Conservation (phyloP, 2,329 filamentous ascomycete genomes). For the Aschersonia sp. region DNA sequence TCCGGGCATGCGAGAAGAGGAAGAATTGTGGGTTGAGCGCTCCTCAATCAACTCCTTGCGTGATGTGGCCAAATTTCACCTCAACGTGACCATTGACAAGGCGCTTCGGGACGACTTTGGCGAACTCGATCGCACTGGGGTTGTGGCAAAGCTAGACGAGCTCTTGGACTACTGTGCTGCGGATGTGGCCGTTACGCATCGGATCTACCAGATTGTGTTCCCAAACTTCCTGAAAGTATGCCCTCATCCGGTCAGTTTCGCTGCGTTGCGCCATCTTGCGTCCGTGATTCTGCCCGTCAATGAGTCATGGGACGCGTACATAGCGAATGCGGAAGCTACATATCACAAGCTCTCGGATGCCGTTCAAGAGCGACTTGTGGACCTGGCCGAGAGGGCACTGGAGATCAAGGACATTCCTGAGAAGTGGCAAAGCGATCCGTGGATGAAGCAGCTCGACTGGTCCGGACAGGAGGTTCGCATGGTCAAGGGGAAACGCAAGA, state of each 20-base stretch:
- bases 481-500: conserved; percentile 83
- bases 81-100: conserved; percentile 85
- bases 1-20: conserved; percentile 65
- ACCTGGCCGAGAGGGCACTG: conserved; percentile 63
- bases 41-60: conserved; percentile 91
- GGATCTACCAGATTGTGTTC: conserved; percentile 87
- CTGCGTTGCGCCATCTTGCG: conserved; percentile 81
- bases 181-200: conserved; percentile 84
- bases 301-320: conserved; percentile 73
- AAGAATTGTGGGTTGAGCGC: conserved; percentile 87
- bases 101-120: conserved; percentile 74
- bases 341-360: conserved; percentile 64
- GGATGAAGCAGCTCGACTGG: conserved; percentile 92
- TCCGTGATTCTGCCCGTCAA: conserved; percentile 86
- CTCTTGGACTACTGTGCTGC: conserved; percentile 89
- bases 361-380: conserved; percentile 62
- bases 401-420: conserved; percentile 54
- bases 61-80: conserved; percentile 93
- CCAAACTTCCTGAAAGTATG: conserved; percentile 79
- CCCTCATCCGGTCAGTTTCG: conserved; percentile 94
- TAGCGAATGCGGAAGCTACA: conserved; percentile 69
- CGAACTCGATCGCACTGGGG: conserved; percentile 56
- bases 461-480: conserved; percentile 82
- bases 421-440: conserved; percentile 67
- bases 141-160: conserved; percentile 60